Conservation (phyloP, 1,284 basidiomycete genomes). For the Naganishia cerealis region DNA sequence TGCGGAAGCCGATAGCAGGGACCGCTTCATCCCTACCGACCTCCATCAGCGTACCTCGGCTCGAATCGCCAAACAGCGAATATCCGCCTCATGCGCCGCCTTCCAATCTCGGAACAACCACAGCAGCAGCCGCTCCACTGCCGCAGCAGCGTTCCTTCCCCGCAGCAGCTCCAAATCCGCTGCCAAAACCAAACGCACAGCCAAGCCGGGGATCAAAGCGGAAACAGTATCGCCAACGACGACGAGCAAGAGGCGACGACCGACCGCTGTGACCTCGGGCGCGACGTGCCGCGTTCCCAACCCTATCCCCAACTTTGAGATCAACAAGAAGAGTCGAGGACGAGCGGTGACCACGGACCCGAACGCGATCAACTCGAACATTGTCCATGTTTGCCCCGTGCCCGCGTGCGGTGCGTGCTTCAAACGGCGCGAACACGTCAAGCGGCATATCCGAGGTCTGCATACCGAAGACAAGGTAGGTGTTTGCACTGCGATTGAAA, state of each 20-base stretch:
- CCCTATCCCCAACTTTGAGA: constrained; percentile 22
- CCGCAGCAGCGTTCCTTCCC: background rate
- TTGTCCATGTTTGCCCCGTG: constrained; percentile 35
- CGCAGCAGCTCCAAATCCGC: background rate
- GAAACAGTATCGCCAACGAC: background rate
- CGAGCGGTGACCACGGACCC: constrained; percentile 24
- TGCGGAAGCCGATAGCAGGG: background rate
- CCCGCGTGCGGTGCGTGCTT: constrained; percentile 34
- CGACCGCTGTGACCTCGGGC: constrained; percentile 17
- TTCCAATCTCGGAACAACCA: background rate
- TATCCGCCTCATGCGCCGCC: background rate
- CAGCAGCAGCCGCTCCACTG: background rate
- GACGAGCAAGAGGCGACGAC: background rate
- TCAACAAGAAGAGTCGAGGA: constrained; percentile 33
- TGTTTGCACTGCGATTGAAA: background rate
- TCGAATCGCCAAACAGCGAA: constrained; percentile 4
- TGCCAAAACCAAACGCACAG: constrained; percentile 4
- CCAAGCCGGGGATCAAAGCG: background rate
- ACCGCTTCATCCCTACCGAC: constrained; percentile 1
- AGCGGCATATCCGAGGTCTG: constrained; percentile 34
- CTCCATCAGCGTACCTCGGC: constrained; percentile 12
- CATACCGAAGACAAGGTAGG: constrained; percentile 36
- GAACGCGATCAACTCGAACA: constrained; percentile 22
- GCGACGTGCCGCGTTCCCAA: constrained; percentile 13
- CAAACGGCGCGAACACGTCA: constrained; percentile 35